These are phyloP conservation scores for Xerophyta viscosa DNA, from an alignment of 106 monocot species.

Conservation along the genomic window DNA sequence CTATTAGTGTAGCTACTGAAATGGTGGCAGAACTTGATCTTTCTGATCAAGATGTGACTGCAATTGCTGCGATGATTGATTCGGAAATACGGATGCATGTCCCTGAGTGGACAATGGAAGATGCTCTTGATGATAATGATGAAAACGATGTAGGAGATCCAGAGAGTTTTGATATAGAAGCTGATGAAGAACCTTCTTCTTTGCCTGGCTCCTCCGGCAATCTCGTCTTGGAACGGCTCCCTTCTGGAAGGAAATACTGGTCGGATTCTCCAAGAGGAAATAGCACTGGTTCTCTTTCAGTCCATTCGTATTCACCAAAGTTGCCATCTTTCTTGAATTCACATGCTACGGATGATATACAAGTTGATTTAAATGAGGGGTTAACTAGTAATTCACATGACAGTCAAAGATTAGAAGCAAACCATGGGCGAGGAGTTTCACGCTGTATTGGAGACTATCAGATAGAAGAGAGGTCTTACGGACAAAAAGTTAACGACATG, in stretches of 20 bases:
- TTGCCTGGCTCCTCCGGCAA: slow-evolving; percentile 16
- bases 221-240: slow-evolving; percentile 47
- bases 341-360: background rate
- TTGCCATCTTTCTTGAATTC: slow-evolving; percentile 9
- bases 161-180: slow-evolving; percentile 20
- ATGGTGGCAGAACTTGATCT: slow-evolving; percentile 58
- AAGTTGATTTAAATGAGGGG: slow-evolving; percentile 7
- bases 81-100: slow-evolving; percentile 52
- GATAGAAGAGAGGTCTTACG: background rate
- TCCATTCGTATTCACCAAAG: background rate
- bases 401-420: too few relatives aligned
- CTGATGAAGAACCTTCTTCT: slow-evolving; percentile 22
- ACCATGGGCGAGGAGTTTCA: background rate
- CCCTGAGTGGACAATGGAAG: slow-evolving; percentile 38
- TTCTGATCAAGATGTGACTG: slow-evolving; percentile 55
- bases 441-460: background rate
- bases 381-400: background rate
- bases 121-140: slow-evolving; percentile 8
- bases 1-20: slow-evolving; percentile 60
- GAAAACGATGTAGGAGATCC: slow-evolving; percentile 3
- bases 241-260: slow-evolving; percentile 65
- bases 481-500: background rate
- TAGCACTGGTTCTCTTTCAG: slow-evolving; percentile 7
- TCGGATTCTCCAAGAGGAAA: slow-evolving; percentile 45
- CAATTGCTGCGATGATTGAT: slow-evolving; percentile 73